Evolutionary conservation across 257 asterid species (phyloP).

Genomic region (Solanum chmielewskii): DNA sequence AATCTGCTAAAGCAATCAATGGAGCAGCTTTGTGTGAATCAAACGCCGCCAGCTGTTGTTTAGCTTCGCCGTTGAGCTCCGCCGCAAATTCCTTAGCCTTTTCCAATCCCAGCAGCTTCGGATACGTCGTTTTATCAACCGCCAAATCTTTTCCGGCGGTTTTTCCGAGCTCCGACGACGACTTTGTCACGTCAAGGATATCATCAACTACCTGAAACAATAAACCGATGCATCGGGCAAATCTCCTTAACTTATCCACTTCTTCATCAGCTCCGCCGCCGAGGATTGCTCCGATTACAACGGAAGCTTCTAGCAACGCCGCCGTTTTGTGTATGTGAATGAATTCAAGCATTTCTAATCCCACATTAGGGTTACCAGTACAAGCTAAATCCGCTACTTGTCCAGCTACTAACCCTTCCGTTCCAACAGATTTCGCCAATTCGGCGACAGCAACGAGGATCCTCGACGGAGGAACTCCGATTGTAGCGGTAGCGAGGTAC

Average conservation of each 20-base stretch:
- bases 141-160: conserved; percentile 71
- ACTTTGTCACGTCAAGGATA: conserved; percentile 62
- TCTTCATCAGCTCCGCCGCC: conserved; percentile 49
- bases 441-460: conserved; percentile 32
- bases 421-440: conserved; percentile 53
- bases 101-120: conserved; percentile 68
- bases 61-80: conserved; percentile 47
- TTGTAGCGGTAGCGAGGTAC: conserved; percentile 13
- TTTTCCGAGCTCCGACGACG: conserved; percentile 61
- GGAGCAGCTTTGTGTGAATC: conserved; percentile 50
- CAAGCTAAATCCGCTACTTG: conserved; percentile 52
- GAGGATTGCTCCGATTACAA: conserved; percentile 58
- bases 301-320: conserved; percentile 51
- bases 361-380: conserved; percentile 34
- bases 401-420: conserved; percentile 74
- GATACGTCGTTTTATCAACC: conserved; percentile 61
- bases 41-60: conserved; percentile 41
- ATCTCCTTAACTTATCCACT: conserved; percentile 42
- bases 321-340: conserved; percentile 77
- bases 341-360: conserved; percentile 41
- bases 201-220: conserved; percentile 77
- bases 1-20: conserved; percentile 57
- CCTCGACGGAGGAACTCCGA: conserved; percentile 3
- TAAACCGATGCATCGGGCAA: conserved; percentile 55
- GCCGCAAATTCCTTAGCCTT: conserved; percentile 53